A percentile compares a stretch with the other conserved stretches of the same genome.
phyloP scores from a whole-genome alignment of 257 asterid genomes.

The Plectranthus barbatus region DNA sequence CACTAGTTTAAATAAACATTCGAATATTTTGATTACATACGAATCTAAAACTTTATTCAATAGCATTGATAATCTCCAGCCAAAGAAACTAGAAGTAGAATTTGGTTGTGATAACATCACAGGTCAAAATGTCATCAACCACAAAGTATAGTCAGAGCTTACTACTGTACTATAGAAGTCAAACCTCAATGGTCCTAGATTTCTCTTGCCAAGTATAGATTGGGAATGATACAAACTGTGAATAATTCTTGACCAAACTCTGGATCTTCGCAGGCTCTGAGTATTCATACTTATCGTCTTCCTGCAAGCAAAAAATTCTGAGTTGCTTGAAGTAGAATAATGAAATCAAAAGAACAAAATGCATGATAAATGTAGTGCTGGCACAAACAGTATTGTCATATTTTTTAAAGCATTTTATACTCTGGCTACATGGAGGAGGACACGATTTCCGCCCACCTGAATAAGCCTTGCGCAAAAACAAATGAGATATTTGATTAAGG shows the following conservation, averaged over 20 bases:
- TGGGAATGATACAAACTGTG: slow-evolving; percentile 92
- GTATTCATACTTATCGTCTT: slow-evolving; percentile 87
- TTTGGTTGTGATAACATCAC: not conserved
- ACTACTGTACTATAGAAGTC: slow-evolving; percentile 4
- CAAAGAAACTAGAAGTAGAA: not conserved
- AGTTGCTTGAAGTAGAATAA: not conserved
- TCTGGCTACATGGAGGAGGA: not conserved
- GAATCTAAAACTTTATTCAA: not conserved
- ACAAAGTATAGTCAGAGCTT: not conserved
- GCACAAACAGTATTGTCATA: not conserved
- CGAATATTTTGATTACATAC: not conserved
- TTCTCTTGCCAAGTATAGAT: slow-evolving; percentile 93
- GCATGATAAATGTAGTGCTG: not conserved
- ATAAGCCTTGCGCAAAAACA: not conserved
- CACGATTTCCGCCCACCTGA: not conserved
- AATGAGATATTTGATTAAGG: not conserved
- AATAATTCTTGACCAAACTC: slow-evolving; percentile 89
- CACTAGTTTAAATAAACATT: not conserved
- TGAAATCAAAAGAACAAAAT: not conserved
- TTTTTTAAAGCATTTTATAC: not conserved
- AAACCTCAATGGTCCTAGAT: slow-evolving; percentile 85
- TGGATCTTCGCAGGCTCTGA: slow-evolving; percentile 79
- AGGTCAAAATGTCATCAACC: not conserved
- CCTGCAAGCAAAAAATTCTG: slow-evolving; percentile 35
- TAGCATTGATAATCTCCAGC: not conserved